A percentile compares a stretch with the other conserved stretches of the same genome.
These are phyloP conservation scores for Xanthoceras sorbifolium DNA, from an alignment of 345 rosid genomes.

Conservation along the genomic window DNA sequence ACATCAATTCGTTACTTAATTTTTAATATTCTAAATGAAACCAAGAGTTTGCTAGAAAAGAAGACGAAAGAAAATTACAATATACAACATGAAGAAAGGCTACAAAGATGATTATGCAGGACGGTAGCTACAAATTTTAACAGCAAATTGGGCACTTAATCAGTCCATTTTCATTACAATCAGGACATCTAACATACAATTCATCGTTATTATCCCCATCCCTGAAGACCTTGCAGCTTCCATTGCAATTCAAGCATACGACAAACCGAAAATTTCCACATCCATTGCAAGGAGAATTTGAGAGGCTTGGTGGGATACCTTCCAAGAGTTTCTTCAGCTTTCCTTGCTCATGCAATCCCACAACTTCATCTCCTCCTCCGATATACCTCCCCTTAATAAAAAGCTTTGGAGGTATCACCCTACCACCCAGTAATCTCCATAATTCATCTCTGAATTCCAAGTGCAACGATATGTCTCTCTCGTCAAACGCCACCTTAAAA, in stretches of 20 bases:
- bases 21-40: not conserved
- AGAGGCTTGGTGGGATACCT: conserved; percentile 39
- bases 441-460: conserved; percentile 74
- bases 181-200: conserved; percentile 47
- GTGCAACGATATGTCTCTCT: conserved; percentile 83
- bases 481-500: conserved; percentile 50
- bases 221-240: conserved; percentile 55
- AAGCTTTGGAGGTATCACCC: conserved; percentile 72
- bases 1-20: not conserved
- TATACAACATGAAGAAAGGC: not conserved
- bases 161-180: conserved; percentile 88
- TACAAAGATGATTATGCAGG: not conserved
- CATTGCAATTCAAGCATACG: conserved; percentile 72
- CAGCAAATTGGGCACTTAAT: conserved; percentile 63
- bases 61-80: not conserved
- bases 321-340: conserved; percentile 72
- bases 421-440: conserved; percentile 57
- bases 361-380: conserved; percentile 87
- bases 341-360: conserved; percentile 73
- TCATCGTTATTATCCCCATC: conserved; percentile 23
- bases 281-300: conserved; percentile 35
- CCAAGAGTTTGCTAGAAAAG: not conserved
- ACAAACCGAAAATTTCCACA: conserved; percentile 64
- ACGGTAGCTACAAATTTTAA: conserved; percentile 13
- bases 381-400: conserved; percentile 76